Percentiles rank a stretch among this genome's conserved stretches.
These are phyloP conservation scores for Coccomyxa subellipsoidea DNA, from an alignment of 163 green algal species.

Conservation along the genomic window DNA sequence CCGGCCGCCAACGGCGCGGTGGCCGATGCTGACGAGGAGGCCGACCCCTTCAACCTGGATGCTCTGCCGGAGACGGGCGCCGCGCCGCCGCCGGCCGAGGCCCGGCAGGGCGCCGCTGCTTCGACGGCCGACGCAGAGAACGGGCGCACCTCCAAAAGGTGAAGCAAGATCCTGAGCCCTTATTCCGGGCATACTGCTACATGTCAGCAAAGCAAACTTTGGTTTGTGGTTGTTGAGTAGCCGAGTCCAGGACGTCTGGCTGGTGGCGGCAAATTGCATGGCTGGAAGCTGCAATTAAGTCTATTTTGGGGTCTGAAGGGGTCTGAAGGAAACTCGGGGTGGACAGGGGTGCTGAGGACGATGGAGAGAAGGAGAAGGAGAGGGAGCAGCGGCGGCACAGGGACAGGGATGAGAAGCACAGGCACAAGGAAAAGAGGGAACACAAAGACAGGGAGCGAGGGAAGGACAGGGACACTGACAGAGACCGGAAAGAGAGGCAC, in stretches of 20 bases:
- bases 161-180: background rate
- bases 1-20: background rate
- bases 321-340: background rate
- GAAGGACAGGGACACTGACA: background rate
- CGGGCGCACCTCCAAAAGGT: background rate
- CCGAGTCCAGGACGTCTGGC: too few species aligned
- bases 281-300: too few species aligned
- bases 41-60: slow-evolving; percentile 6
- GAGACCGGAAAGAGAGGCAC: background rate
- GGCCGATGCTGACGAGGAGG: background rate
- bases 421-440: background rate
- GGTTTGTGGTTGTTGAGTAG: background rate
- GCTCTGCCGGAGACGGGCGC: background rate
- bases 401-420: background rate
- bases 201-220: background rate
- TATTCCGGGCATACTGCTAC: background rate
- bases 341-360: background rate
- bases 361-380: background rate
- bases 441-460: background rate
- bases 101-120: background rate
- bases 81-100: background rate
- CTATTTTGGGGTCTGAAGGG: background rate
- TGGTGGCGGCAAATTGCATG: too few species aligned
- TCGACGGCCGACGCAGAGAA: background rate
- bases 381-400: background rate